Base-by-base conservation (phyloP, 257 asterid genomes). In the Cinchona pubescens region DNA sequence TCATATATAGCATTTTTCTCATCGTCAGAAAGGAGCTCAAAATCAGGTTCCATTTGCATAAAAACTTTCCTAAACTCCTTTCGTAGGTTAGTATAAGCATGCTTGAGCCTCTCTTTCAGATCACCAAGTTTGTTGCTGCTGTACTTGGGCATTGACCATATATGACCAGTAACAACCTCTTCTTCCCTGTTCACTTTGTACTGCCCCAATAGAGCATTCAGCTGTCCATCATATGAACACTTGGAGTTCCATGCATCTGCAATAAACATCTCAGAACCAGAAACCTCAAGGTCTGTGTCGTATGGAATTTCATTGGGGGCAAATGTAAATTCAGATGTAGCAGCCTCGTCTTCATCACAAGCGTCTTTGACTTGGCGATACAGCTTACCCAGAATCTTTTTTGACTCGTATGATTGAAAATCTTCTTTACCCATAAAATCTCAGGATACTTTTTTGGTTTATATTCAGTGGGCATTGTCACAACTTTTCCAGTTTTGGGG, bases 341-440 rank as follows among this genome's bases (percentile, higher is more conserved):
- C 74, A 34, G 75, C 89, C 13, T 76, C 65, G n/a, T 83, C 96
- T 61, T 69, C 71, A 46, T 79, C 77, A 62, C 79, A 86, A 64
- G 86, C 83, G 69, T 83, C 93, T 77, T 37, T 85, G 63, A 92
- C 74, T 46, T 68, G 82, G 5, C 99, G 91, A 82, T 92, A 95
- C 65, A 95, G 92, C 85, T 79, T 90, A 29, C 98, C 99, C 60
- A 91, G 69, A 64, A 95, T 86, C 75, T 90, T 91, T 0, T 23
- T 34, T 2, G 98, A 95, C 6, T 48, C 43, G 85, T 95, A 92
- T 0, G 97, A 70, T 30, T 85, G 97, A 65, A 83, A 88, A 4
- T 85, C 87, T 67, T 87, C 96, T 67, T 95, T 95, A 63, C 90
- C 99, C 97, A 92, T 92, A 69, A 92, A 91, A 73, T 92, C 98